A percentile compares a stretch with the other conserved stretches of the same genome.
Evolutionary conservation across 768 basidiomycete species (phyloP).

Genomic region (Jaapia argillacea): DNA sequence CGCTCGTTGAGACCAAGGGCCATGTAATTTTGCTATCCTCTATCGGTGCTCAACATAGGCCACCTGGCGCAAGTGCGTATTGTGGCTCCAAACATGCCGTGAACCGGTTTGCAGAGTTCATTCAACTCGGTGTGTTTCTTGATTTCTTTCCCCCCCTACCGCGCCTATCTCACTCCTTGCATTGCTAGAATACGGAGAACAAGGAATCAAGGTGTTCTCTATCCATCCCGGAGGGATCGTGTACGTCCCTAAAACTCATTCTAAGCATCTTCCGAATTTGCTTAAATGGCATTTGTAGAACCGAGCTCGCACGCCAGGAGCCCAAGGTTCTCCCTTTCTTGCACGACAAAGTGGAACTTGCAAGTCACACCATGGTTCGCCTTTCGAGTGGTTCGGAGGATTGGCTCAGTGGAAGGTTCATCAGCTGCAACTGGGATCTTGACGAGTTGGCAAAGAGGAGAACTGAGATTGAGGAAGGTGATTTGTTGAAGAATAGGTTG

Average conservation of each 20-base stretch:
- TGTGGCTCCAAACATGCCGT: background rate
- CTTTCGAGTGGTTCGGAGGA: background rate
- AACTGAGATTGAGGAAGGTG: background rate
- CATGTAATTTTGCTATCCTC: background rate
- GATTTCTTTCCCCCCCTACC: no score
- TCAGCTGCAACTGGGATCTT: constrained; percentile 2
- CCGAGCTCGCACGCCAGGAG: background rate
- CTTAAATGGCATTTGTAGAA: no score
- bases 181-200: no score
- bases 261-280: no score
- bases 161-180: no score
- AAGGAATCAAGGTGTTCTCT: no score
- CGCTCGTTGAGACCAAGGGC: background rate
- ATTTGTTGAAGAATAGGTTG: constrained; percentile 1
- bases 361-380: constrained; percentile 2
- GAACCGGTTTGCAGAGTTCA: background rate
- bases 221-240: background rate
- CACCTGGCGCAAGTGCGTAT: background rate
- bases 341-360: constrained; percentile 1
- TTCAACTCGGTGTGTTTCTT: background rate
- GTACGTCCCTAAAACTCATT: no score
- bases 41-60: background rate
- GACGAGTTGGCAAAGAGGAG: background rate
- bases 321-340: background rate
- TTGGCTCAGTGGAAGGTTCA: constrained; percentile 1